phyloP scores from a whole-genome alignment of 495 filamentous ascomycete species.

The Acidiella bohemica region DNA sequence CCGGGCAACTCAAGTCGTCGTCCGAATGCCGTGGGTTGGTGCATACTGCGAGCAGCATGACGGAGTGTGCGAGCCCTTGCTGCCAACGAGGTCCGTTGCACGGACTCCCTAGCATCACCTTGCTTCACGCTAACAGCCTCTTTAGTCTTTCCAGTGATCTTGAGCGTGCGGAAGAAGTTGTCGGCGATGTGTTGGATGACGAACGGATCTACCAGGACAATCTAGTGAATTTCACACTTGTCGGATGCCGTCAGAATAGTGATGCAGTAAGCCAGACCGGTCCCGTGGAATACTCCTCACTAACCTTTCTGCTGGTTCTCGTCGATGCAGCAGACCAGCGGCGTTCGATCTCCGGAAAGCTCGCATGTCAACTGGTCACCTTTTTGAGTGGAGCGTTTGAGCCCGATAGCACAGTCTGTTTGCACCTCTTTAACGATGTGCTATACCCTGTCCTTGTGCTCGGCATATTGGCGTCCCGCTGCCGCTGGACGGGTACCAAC shows the following conservation, averaged over 20 bases:
- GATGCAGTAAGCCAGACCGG: no score
- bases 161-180: no score
- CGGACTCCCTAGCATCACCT: no score
- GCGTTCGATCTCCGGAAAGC: slow-evolving; percentile 7
- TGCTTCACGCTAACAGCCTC: no score
- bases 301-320: slow-evolving; percentile 11
- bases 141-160: no score
- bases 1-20: no score
- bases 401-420: slow-evolving; percentile 15
- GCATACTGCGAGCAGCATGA: no score
- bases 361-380: slow-evolving; percentile 4
- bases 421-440: slow-evolving; percentile 21
- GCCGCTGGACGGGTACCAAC: slow-evolving; percentile 22
- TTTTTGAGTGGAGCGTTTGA: slow-evolving; percentile 8
- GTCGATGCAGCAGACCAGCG: slow-evolving; percentile 14
- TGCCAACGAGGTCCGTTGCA: no score
- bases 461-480: slow-evolving; percentile 14
- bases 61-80: no score
- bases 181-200: no score
- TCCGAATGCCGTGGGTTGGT: no score
- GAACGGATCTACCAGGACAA: no score
- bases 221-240: slow-evolving; percentile 5
- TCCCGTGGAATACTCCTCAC: neutral
- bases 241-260: neutral
- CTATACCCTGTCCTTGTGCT: slow-evolving; percentile 22